Evolutionary conservation across 192 early-diverging fungal species (phyloP).

Genomic region (Backusella mclennaniae): DNA sequence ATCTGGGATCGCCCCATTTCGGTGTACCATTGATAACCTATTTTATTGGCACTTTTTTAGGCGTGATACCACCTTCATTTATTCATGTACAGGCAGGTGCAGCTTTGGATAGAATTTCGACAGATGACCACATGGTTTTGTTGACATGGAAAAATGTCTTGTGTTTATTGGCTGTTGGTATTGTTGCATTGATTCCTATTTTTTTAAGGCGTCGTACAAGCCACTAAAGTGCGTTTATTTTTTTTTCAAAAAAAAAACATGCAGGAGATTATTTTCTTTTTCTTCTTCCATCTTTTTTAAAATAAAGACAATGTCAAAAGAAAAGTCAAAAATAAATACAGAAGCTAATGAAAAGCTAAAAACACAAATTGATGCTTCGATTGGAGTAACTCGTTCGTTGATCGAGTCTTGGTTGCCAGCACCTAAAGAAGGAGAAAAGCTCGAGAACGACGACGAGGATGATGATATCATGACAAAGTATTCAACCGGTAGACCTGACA

Average conservation of each 20-base stretch:
- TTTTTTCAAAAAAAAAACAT: not conserved
- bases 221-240: not conserved
- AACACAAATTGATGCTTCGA: constrained; percentile 53
- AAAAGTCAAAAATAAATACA: constrained; percentile 37
- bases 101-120: constrained; percentile 45
- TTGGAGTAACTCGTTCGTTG: constrained; percentile 40
- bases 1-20: constrained; percentile 58
- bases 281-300: not conserved
- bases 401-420: constrained; percentile 50
- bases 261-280: not conserved
- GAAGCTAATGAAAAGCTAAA: constrained; percentile 42
- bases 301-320: constrained; percentile 12
- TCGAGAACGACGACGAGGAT: constrained; percentile 35
- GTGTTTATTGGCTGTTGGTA: constrained; percentile 42
- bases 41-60: constrained; percentile 55
- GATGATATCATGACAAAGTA: constrained; percentile 12
- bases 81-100: constrained; percentile 59
- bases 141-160: constrained; percentile 46
- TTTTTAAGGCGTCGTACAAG: constrained; percentile 32
- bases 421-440: constrained; percentile 31
- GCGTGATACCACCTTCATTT: constrained; percentile 49
- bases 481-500: constrained; percentile 36
- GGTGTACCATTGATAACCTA: constrained; percentile 48
- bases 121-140: constrained; percentile 42
- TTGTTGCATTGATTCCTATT: constrained; percentile 47